These are phyloP conservation scores for Dactylellina drechsleri DNA, from an alignment of 2,329 filamentous ascomycete species.

Conservation along the genomic window DNA sequence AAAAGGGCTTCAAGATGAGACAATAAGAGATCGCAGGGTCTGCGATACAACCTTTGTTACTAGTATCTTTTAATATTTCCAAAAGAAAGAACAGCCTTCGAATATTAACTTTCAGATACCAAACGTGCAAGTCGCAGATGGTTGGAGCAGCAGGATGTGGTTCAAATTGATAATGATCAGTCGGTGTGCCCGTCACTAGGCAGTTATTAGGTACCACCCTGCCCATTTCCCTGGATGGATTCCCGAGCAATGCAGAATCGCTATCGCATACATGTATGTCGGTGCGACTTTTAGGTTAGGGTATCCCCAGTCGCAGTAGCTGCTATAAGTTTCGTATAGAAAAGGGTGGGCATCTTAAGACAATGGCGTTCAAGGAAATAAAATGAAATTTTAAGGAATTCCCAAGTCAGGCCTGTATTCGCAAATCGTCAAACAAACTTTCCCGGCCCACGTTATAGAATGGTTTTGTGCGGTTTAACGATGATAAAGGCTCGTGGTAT, in stretches of 20 bases:
- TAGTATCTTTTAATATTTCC: no score
- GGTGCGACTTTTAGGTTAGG: conserved; percentile 15
- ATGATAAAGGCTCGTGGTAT: conserved; percentile 34
- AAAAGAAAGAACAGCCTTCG: conserved; percentile 1
- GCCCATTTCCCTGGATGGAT: conserved; percentile 21
- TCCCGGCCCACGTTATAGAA: conserved; percentile 52
- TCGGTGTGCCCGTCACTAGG: conserved; percentile 50
- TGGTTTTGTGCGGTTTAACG: conserved; percentile 23
- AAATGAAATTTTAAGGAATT: conserved; percentile 6
- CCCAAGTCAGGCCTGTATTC: conserved; percentile 26
- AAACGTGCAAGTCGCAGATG: conserved; percentile 51
- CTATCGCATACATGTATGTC: background rate
- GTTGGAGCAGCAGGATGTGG: conserved; percentile 46
- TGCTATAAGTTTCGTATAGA: conserved; percentile 51
- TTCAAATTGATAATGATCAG: conserved; percentile 51
- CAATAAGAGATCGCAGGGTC: conserved; percentile 5
- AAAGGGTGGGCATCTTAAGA: conserved; percentile 30
- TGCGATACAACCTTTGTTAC: background rate
- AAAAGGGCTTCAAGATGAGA: background rate
- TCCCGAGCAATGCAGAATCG: background rate
- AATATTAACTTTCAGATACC: conserved; percentile 41
- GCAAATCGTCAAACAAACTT: conserved; percentile 43
- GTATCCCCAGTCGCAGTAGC: conserved; percentile 38
- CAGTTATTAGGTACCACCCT: conserved; percentile 41
- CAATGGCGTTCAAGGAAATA: conserved; percentile 10